Conservation (phyloP, 2,329 filamentous ascomycete genomes). For the Exophiala spinifera region DNA sequence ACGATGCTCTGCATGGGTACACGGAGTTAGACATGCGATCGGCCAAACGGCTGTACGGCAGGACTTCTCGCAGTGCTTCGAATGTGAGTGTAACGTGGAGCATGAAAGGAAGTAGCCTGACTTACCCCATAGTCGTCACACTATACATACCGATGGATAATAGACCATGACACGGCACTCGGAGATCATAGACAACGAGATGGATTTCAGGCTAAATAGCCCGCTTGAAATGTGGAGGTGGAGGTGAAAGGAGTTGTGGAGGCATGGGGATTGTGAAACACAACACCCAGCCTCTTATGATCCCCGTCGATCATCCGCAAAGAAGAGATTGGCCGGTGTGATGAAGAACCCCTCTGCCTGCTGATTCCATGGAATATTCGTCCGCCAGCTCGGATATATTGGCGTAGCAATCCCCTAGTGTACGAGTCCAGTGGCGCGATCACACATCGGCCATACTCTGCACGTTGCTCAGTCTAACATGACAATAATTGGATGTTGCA, state of each 20-base stretch:
- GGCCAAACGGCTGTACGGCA: not conserved
- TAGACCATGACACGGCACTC: not conserved
- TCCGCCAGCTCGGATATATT: conserved; percentile 1
- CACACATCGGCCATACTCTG: too few relatives aligned
- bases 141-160: not conserved
- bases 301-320: not conserved
- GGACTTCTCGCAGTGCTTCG: not conserved
- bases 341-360: not conserved
- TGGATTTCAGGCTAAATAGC: not conserved
- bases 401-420: conserved; percentile 2
- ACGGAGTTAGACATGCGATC: not conserved
- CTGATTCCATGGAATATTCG: conserved; percentile 17
- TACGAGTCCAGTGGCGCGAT: not conserved
- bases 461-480: too few relatives aligned
- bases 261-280: not conserved
- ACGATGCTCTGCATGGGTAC: too few relatives aligned
- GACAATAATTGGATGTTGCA: too few relatives aligned
- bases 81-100: not conserved
- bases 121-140: not conserved
- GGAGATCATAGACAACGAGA: not conserved
- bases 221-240: conserved; percentile 4
- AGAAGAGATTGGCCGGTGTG: not conserved
- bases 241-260: not conserved
- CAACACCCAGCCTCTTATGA: not conserved
- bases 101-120: not conserved